A percentile compares a stretch with the other conserved stretches of the same genome.
Evolutionary conservation across 805 yeast genomes (phyloP).

Genomic region (Lachancea fermentati): DNA sequence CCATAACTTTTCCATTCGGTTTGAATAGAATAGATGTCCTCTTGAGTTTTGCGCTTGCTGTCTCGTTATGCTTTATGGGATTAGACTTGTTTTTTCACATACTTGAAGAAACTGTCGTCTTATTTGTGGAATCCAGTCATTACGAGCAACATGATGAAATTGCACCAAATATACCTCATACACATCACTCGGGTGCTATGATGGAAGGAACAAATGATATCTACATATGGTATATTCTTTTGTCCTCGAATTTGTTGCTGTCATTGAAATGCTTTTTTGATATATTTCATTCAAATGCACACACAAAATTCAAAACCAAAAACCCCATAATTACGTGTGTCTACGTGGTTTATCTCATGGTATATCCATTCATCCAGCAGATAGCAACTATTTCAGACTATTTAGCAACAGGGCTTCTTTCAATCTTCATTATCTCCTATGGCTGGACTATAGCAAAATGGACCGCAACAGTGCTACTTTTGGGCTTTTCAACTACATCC

Average conservation of each 20-base stretch:
- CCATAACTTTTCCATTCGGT: conserved; percentile 87
- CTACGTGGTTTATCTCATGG: conserved; percentile 25
- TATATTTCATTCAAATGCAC: conserved; percentile 24
- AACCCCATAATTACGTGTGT: conserved; percentile 30
- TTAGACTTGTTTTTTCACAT: conserved; percentile 82
- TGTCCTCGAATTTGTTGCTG: conserved; percentile 17
- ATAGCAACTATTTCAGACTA: conserved; percentile 25
- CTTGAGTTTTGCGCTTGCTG: conserved; percentile 79
- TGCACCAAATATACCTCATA: conserved; percentile 29
- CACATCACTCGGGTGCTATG: conserved; percentile 22
- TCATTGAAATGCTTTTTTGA: conserved; percentile 23
- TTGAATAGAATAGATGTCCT: conserved; percentile 85
- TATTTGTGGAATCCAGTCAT: conserved; percentile 29
- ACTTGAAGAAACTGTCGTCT: conserved; percentile 62
- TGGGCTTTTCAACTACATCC: conserved; percentile 32
- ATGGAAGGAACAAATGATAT: conserved; percentile 11
- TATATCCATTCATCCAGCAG: conserved; percentile 22
- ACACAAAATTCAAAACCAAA: conserved; percentile 29
- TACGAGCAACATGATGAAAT: conserved; percentile 30
- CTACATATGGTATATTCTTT: conserved; percentile 24
- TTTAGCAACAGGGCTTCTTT: conserved; percentile 24
- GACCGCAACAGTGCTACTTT: conserved; percentile 30
- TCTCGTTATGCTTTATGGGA: conserved; percentile 85
- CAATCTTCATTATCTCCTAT: conserved; percentile 27
- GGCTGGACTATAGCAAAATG: conserved; percentile 32